Conservation (phyloP, 306 rosid species). For the Vigna trinervia region DNA sequence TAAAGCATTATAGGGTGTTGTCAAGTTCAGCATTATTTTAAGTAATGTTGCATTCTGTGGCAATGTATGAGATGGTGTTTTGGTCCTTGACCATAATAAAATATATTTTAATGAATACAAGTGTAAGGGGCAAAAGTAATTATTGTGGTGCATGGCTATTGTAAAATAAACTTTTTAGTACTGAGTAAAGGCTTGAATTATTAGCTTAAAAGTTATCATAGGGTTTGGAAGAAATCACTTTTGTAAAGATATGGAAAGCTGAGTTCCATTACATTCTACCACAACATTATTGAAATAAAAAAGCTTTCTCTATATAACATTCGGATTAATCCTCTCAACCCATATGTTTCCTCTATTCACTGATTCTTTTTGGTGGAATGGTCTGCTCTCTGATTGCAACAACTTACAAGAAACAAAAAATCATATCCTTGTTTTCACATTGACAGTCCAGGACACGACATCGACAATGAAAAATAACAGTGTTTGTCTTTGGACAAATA, state of each 20-base stretch:
- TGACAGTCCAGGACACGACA: constrained; percentile 19
- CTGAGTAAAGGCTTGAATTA: neutral
- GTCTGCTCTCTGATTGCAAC: neutral
- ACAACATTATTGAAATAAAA: neutral
- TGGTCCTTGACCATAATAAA: constrained; percentile 3
- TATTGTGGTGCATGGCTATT: constrained; percentile 3
- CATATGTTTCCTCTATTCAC: neutral
- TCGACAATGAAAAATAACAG: neutral
- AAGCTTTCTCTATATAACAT: neutral
- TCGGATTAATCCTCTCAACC: constrained; percentile 7
- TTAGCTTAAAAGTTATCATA: neutral
- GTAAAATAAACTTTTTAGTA: neutral
- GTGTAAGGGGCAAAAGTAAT: neutral
- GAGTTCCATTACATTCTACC: neutral
- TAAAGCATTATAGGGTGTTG: neutral
- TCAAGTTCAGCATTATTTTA: neutral
- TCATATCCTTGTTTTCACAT: constrained; percentile 4
- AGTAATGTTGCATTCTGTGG: neutral
- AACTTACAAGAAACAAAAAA: neutral
- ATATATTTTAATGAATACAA: neutral
- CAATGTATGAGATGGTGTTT: constrained; percentile 5
- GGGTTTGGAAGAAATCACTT: constrained; percentile 4
- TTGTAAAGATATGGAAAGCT: neutral
- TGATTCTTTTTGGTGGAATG: too few relatives aligned
- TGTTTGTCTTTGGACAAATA: neutral